A percentile compares a stretch with the other conserved stretches of the same genome.
Evolutionary conservation across 192 early-diverging fungal species (phyloP).

Genomic region (Linnemannia zychae): DNA sequence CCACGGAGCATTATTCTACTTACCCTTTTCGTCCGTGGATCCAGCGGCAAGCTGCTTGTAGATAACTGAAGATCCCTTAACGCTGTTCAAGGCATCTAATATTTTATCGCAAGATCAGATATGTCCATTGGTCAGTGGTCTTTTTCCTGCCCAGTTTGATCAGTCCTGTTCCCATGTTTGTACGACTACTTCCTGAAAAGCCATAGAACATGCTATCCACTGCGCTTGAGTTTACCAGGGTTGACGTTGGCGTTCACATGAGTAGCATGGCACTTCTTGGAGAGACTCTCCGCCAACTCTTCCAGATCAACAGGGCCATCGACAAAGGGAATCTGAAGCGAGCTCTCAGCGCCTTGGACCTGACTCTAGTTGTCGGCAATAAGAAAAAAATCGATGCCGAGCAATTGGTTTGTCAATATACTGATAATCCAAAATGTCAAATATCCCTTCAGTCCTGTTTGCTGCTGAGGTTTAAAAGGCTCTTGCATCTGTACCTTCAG

Average conservation of each 20-base stretch:
- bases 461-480: not conserved
- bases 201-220: too few species aligned
- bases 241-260: slow-evolving; percentile 14
- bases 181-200: not conserved
- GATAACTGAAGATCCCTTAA: slow-evolving; percentile 33
- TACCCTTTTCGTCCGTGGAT: slow-evolving; percentile 36
- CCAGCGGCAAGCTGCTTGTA: slow-evolving; percentile 36
- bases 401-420: not conserved
- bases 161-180: too few species aligned
- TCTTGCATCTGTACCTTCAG: slow-evolving; percentile 34
- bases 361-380: slow-evolving; percentile 25
- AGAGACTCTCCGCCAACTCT: slow-evolving; percentile 30
- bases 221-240: slow-evolving; percentile 1
- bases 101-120: not conserved
- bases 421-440: not conserved
- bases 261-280: slow-evolving; percentile 36
- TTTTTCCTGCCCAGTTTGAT: not conserved
- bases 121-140: not conserved
- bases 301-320: slow-evolving; percentile 43
- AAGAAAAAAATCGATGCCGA: not conserved
- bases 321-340: slow-evolving; percentile 51
- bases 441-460: not conserved
- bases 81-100: slow-evolving; percentile 11
- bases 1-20: not conserved
- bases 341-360: slow-evolving; percentile 32